Evolutionary conservation across 352 stramenopile genomes (phyloP).

Genomic region (Globisporangium apiculatum): DNA sequence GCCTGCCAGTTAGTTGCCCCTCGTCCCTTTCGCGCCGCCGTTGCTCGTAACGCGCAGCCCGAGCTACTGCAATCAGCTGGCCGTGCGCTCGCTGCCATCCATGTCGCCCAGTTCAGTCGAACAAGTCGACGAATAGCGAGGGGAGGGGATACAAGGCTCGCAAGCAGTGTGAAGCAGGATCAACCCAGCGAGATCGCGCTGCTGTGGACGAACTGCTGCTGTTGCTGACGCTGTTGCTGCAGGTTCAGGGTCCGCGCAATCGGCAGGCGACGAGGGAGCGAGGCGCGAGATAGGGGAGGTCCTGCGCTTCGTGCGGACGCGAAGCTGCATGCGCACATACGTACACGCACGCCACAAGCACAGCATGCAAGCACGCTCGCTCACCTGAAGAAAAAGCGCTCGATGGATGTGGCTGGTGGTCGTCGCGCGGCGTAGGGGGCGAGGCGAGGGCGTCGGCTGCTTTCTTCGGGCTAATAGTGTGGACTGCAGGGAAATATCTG

Average conservation of each 20-base stretch:
- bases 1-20: not conserved
- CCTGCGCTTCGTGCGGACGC: not conserved
- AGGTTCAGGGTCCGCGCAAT: not conserved
- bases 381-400: slow-evolving; percentile 19
- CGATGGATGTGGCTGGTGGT: slow-evolving; percentile 14
- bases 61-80: too few relatives aligned
- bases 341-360: not conserved
- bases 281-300: not conserved
- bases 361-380: slow-evolving; percentile 2
- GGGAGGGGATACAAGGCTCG: not conserved
- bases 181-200: not conserved
- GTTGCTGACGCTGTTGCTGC: not conserved
- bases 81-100: not conserved
- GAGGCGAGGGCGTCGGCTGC: slow-evolving; percentile 2
- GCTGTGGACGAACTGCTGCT: not conserved
- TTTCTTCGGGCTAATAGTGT: not conserved
- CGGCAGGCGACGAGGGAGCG: not conserved
- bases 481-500: slow-evolving; percentile 27
- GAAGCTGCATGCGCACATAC: not conserved
- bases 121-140: not conserved
- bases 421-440: not conserved
- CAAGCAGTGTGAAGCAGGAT: not conserved
- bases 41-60: not conserved
- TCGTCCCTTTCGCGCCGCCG: too few relatives aligned
- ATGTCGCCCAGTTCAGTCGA: not conserved